Percentiles rank a stretch among this genome's conserved stretches.
Evolutionary conservation across 2,329 filamentous ascomycete species (phyloP).

Genomic region (Lachnum nothofagi): DNA sequence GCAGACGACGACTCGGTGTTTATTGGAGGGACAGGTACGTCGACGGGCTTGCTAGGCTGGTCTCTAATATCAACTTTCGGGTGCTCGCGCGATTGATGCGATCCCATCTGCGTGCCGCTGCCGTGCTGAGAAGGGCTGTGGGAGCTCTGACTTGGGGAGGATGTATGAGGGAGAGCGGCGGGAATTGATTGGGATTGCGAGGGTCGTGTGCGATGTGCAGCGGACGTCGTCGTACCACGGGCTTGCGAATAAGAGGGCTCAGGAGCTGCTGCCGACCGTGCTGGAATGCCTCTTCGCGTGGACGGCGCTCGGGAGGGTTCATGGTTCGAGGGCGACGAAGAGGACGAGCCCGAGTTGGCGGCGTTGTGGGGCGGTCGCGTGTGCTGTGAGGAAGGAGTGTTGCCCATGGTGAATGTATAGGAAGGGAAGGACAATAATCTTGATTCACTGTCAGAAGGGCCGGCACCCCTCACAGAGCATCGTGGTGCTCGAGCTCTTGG

Average conservation of each 20-base stretch:
- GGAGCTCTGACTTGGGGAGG: constrained; percentile 20
- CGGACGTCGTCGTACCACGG: constrained; percentile 28
- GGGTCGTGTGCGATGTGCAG: constrained; percentile 27
- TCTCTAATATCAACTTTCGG: constrained; percentile 34
- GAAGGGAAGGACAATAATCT: too few species aligned
- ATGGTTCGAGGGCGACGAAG: constrained; percentile 29
- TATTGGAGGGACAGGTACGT: constrained; percentile 37
- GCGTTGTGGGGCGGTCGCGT: constrained; percentile 36
- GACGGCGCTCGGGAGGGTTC: constrained; percentile 25
- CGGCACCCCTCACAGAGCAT: too few species aligned
- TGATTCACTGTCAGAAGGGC: too few species aligned
- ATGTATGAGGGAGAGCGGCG: constrained; percentile 10
- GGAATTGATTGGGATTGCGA: constrained; percentile 21
- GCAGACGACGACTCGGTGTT: constrained; percentile 23
- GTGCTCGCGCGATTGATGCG: constrained; percentile 28
- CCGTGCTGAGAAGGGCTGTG: constrained; percentile 20
- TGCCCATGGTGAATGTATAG: constrained; percentile 38
- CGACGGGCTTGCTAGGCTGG: constrained; percentile 53
- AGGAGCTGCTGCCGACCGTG: constrained; percentile 53
- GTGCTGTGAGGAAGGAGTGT: constrained; percentile 39
- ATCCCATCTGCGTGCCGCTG: constrained; percentile 22
- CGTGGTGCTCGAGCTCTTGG: too few species aligned
- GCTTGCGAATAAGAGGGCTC: constrained; percentile 59
- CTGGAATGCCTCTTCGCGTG: constrained; percentile 42
- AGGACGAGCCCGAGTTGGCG: constrained; percentile 26